phyloP scores from a whole-genome alignment of 129 eudicot genomes.

The Artemisia argyi region DNA sequence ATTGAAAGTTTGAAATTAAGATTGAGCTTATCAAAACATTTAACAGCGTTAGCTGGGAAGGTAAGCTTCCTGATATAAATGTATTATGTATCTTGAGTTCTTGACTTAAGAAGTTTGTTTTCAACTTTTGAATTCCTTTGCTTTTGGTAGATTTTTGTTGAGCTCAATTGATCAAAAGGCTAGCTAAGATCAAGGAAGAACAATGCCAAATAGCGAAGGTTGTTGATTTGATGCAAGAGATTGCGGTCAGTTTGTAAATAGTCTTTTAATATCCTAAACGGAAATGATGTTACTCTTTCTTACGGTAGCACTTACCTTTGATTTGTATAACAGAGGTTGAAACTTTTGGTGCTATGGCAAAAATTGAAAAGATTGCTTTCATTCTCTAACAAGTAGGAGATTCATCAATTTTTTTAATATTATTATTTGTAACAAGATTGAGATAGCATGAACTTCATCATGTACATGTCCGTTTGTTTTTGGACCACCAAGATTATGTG shows the following conservation, averaged over 20 bases:
- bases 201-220: too few species aligned
- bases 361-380: slow-evolving; percentile 87
- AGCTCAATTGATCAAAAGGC: too few species aligned
- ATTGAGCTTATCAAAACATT: slow-evolving; percentile 86
- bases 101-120: slow-evolving; percentile 20
- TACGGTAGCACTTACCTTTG: neutral
- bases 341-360: slow-evolving; percentile 96
- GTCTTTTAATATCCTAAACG: neutral
- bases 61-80: slow-evolving; percentile 29
- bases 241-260: too few species aligned
- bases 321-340: slow-evolving; percentile 59
- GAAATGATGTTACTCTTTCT: neutral
- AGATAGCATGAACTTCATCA: neutral
- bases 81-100: neutral
- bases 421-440: neutral
- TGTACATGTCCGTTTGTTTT: slow-evolving; percentile 79
- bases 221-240: too few species aligned
- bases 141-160: slow-evolving; percentile 69
- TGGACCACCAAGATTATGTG: too few species aligned
- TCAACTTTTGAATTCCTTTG: slow-evolving; percentile 20
- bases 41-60: slow-evolving; percentile 89
- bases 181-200: too few species aligned
- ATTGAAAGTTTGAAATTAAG: slow-evolving; percentile 72
- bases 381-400: slow-evolving; percentile 79
- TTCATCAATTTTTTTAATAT: neutral